A percentile compares a stretch with the other conserved stretches of the same genome.
These are phyloP conservation scores for Hymenoscyphus fraxineus DNA, from an alignment of 2,329 filamentous ascomycete genomes.

Conservation along the genomic window DNA sequence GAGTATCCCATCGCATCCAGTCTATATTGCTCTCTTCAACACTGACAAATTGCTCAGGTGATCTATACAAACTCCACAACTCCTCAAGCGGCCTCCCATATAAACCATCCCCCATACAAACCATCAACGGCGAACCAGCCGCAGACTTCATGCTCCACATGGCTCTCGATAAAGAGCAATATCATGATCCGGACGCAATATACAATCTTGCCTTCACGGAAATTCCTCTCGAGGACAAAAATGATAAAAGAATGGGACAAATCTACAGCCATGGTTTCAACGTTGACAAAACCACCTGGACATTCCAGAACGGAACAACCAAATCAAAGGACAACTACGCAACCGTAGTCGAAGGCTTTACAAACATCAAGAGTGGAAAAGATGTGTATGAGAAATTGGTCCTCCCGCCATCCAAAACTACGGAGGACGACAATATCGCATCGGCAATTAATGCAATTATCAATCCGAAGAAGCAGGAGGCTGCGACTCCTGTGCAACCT, in stretches of 20 bases:
- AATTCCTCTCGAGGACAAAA: not conserved
- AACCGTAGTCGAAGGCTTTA: not conserved
- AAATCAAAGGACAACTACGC: not conserved
- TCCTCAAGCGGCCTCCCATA: slow-evolving; percentile 2
- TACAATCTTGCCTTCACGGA: slow-evolving; percentile 31
- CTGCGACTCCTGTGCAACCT: not conserved
- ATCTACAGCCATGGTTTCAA: not conserved
- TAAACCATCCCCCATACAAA: slow-evolving; percentile 44
- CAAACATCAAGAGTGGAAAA: not conserved
- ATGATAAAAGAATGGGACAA: not conserved
- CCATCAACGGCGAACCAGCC: slow-evolving; percentile 52
- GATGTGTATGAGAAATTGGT: not conserved
- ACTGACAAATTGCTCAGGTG: not conserved
- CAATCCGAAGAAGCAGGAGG: not conserved
- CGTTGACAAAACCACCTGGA: not conserved
- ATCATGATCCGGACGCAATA: slow-evolving; percentile 38
- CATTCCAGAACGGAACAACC: slow-evolving; percentile 1
- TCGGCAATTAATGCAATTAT: not conserved
- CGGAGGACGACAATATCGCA: not conserved
- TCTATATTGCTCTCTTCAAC: not conserved
- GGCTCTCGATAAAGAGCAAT: slow-evolving; percentile 18
- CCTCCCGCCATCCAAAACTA: not conserved
- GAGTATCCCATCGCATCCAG: not conserved
- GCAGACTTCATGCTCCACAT: slow-evolving; percentile 39
- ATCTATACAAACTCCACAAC: slow-evolving; percentile 4